phyloP scores from a whole-genome alignment of 352 stramenopile species.

The Phytophthora capsici region DNA sequence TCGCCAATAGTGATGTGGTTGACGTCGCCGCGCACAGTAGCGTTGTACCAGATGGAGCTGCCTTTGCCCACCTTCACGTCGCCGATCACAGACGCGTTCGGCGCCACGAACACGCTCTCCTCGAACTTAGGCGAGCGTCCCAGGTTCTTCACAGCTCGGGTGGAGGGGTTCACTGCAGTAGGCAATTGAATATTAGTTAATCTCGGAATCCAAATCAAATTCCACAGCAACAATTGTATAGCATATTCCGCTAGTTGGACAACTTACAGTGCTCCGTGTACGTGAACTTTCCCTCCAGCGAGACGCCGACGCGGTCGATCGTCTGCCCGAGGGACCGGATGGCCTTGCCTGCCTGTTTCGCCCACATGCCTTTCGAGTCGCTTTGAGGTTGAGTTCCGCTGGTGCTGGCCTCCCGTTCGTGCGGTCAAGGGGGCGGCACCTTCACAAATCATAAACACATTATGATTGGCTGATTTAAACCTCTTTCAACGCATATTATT shows the following conservation, averaged over 20 bases:
- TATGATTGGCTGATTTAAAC: conserved; percentile 8
- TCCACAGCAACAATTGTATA: not conserved
- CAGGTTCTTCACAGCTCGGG: conserved; percentile 74
- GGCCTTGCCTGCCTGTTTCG: conserved; percentile 80
- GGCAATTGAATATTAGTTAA: conserved; percentile 10
- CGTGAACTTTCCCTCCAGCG: conserved; percentile 76
- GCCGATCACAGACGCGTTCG: conserved; percentile 93
- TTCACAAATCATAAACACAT: conserved; percentile 17
- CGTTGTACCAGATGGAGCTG: conserved; percentile 94
- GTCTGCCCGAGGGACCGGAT: conserved; percentile 86
- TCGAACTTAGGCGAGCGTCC: conserved; percentile 68
- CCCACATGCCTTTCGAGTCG: conserved; percentile 59
- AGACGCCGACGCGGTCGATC: conserved; percentile 86
- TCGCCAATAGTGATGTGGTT: conserved; percentile 94
- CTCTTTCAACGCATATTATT: conserved; percentile 16
- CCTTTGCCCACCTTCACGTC: conserved; percentile 92
- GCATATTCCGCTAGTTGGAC: not conserved
- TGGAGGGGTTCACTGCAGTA: conserved; percentile 83
- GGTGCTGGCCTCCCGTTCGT: conserved; percentile 46
- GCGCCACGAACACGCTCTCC: conserved; percentile 85
- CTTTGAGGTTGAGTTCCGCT: conserved; percentile 38
- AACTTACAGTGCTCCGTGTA: conserved; percentile 91
- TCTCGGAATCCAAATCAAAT: conserved; percentile 1
- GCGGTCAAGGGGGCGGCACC: conserved; percentile 19
- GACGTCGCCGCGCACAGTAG: conserved; percentile 91